A percentile compares a stretch with the other conserved stretches of the same genome.
phyloP scores from a whole-genome alignment of 176 grass and related monocot genomes.

The Bolboschoenus planiculmis region DNA sequence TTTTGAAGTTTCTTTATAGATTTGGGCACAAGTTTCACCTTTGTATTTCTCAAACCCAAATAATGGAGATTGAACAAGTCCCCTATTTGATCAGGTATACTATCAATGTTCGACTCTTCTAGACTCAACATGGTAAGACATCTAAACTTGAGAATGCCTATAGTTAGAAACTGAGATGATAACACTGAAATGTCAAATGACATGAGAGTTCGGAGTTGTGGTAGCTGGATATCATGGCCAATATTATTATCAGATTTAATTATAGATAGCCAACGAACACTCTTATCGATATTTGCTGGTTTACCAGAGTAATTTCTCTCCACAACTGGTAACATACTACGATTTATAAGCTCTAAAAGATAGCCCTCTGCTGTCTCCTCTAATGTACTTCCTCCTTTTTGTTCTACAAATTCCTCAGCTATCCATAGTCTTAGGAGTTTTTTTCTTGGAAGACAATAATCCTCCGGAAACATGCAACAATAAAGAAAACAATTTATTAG shows the following conservation, averaged over 20 bases:
- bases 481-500: conserved; percentile 57
- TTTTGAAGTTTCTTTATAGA: conserved; percentile 24
- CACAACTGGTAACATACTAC: conserved; percentile 42
- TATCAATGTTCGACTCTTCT: background rate
- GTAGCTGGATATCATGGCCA: background rate
- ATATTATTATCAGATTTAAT: background rate
- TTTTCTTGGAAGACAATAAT: conserved; percentile 18
- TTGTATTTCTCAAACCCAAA: conserved; percentile 29
- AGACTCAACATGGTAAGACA: conserved; percentile 39
- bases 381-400: conserved; percentile 26
- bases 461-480: conserved; percentile 48
- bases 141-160: background rate
- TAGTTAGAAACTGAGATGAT: background rate
- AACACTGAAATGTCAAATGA: background rate
- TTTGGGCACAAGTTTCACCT: conserved; percentile 24
- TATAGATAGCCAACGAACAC: conserved; percentile 24
- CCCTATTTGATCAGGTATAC: conserved; percentile 19
- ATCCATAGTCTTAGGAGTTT: conserved; percentile 40
- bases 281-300: background rate
- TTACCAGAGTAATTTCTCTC: conserved; percentile 20
- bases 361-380: conserved; percentile 52
- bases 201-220: conserved; percentile 19
- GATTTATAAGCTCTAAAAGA: conserved; percentile 16
- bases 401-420: conserved; percentile 41
- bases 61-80: conserved; percentile 31